Base-by-base conservation (phyloP, 352 stramenopile genomes). In the Phytopythium chamaehyphon region DNA sequence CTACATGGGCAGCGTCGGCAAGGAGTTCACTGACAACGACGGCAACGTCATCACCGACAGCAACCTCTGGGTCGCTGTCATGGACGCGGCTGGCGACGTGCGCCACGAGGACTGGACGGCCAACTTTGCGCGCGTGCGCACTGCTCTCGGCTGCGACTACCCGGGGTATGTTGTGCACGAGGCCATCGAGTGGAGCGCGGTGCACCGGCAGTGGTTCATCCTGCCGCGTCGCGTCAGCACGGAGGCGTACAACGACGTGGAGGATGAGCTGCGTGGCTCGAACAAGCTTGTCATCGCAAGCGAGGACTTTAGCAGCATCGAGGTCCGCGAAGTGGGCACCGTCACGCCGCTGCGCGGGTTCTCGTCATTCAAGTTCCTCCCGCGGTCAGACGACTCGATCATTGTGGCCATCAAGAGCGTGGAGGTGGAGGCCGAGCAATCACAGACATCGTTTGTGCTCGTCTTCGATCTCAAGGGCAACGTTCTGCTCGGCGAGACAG, bases 141-240 rank as follows among this genome's bases (percentile, higher is more conserved):
- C 84, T n/a, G 89, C 83, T 21, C 68, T 98, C 8, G 88, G 82
- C 22, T 94, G 86, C 26, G 75, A 85, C 28, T 90, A 86, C 69
- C 96, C 90, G 31, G 91, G 90, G 9, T 98, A 99, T 61, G 83
- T 99, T 22, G 97, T 99, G 35, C 96, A 99, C 72, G 97, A 99
- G 69, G 96, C 96, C 16, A 97, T 98, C 54, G 83, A 97, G 49
- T 99, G 96, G 96, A 98, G 88, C 51, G 62, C 79, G 22, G 62
- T 96, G 47, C 81, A 95, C 51, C 86, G 93, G 21, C 96, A 98
- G 62, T 99, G 97, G 97, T 96, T 99, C 31, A 97, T 99, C 47
- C 68, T 99, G 47, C 97, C 97, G 16, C 85, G 97, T 11, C 90
- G 97, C 43, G 91, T 99, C 54, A 98, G 93, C 47, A 87, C 68